Conservation (phyloP, 805 yeast genomes). For the Blastobotrys parvus region DNA sequence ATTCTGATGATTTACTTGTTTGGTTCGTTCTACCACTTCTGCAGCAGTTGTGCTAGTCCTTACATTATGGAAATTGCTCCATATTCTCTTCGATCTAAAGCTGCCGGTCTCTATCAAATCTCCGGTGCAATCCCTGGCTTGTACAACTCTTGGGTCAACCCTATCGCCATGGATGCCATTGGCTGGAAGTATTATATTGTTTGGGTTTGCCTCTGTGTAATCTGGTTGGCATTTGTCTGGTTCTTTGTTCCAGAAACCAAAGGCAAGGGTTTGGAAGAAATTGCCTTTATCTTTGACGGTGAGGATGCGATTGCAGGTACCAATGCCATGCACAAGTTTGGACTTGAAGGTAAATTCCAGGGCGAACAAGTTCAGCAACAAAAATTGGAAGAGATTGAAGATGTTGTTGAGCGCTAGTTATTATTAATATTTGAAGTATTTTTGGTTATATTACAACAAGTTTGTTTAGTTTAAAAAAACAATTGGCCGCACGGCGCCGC, state of each 20-base stretch:
- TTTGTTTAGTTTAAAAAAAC: no score
- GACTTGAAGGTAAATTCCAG: background rate
- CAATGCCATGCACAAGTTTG: background rate
- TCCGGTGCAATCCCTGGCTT: conserved; percentile 57
- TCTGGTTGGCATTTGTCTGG: conserved; percentile 51
- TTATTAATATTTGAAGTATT: no score
- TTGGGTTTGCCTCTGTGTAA: conserved; percentile 31
- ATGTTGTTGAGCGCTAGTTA: no score
- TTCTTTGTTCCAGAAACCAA: conserved; percentile 68
- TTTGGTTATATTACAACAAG: no score
- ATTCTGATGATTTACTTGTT: conserved; percentile 10
- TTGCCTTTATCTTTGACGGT: conserved; percentile 50
- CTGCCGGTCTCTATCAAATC: conserved; percentile 50
- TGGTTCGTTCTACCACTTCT: conserved; percentile 35
- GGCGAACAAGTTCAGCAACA: no score
- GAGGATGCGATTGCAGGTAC: background rate
- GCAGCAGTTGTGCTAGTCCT: background rate
- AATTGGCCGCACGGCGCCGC: no score
- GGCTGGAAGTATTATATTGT: conserved; percentile 40
- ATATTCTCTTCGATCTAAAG: background rate
- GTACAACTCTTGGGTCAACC: conserved; percentile 40
- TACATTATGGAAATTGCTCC: conserved; percentile 1
- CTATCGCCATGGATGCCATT: conserved; percentile 34
- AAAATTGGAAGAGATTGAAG: no score
- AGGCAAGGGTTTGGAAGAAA: conserved; percentile 63